Base-by-base conservation (phyloP, 768 basidiomycete species). In the Leucosporidium scottii region DNA sequence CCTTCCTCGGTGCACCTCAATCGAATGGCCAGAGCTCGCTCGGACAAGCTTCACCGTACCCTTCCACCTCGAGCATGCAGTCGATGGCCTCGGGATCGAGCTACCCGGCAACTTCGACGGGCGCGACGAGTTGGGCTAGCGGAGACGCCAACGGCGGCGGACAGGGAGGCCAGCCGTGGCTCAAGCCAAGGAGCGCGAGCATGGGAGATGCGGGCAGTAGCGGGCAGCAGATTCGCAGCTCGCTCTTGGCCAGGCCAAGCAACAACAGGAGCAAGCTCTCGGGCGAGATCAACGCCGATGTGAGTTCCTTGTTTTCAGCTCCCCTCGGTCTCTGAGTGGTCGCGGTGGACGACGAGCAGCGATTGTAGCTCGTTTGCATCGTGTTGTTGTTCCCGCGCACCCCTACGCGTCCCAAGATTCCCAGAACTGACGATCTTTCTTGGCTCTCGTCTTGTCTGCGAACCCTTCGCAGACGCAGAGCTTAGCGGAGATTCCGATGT, bases 261-360 rank as follows among this genome's bases (percentile, higher is more conserved):
- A 17, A 15, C 53, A 27, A 15, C 53, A 27, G 65, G 60, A 71
- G 70, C 61, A 71, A 71, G 56, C 48, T 71, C 31, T 71, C 70
- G 34, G 70, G 66, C 21, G 70, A 71, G 56, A 63, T 71, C 4
- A 66, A 68, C 9, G 58, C 48, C 18, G 70, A 71, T 18, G 66
- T 62, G 31, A 47, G 66, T 47, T 15, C 8, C 17, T n/a, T 15
- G 5, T 13, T 20, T 25, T 39, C 44, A 2, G 39, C 47, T 36
- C n/a, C 31, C 4, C 23, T 15, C 20, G 15, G 8, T 25, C 17
- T 28, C 3, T 48, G 8, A 44, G 36, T 27, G 27, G 34, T 58
- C n/a, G 8, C 4, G 12, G 17, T 20, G 39, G 36, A 9, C 21
- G 8, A 8, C 25, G 44, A 21, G n/a, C 2, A 47, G 59, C 59